phyloP scores from a whole-genome alignment of 2,329 filamentous ascomycete species.

The Penicillium sp. region DNA sequence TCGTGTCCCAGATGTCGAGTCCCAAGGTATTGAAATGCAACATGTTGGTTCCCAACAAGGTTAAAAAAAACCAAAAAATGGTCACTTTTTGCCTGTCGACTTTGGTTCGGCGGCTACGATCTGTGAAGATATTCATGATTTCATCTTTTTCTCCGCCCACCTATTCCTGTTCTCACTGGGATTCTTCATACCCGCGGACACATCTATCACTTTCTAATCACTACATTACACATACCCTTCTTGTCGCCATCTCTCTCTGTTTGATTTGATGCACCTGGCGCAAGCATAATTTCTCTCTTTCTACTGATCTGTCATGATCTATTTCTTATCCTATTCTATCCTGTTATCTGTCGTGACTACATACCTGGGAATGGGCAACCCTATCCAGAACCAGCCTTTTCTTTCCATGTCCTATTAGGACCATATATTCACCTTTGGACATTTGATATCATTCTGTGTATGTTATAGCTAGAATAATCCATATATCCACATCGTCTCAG shows the following conservation, averaged over 20 bases:
- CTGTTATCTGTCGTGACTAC: conserved; percentile 10
- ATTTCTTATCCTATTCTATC: conserved; percentile 15
- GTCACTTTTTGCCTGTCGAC: conserved; percentile 6
- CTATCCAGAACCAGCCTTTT: background rate
- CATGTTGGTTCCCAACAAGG: conserved; percentile 44
- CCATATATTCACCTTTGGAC: background rate
- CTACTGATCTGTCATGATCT: conserved; percentile 18
- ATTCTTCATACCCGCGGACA: background rate
- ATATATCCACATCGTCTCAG: background rate
- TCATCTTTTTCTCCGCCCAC: conserved; percentile 2
- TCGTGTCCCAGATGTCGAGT: conserved; percentile 47
- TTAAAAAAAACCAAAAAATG: conserved; percentile 12
- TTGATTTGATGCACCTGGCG: conserved; percentile 3
- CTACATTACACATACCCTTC: conserved; percentile 15
- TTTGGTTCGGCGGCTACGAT: conserved; percentile 16
- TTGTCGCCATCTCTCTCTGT: conserved; percentile 8
- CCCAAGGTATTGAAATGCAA: conserved; percentile 71
- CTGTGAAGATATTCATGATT: conserved; percentile 20
- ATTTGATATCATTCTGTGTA: conserved; percentile 2
- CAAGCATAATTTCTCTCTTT: conserved; percentile 4
- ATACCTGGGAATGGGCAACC: conserved; percentile 2
- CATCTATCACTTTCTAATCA: conserved; percentile 21
- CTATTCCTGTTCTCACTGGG: conserved; percentile 4
- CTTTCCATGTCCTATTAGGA: conserved; percentile 7
- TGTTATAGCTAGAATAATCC: conserved; percentile 10